Base-by-base conservation (phyloP, 1,284 basidiomycete species). In the Cutaneotrichosporon cutaneum region DNA sequence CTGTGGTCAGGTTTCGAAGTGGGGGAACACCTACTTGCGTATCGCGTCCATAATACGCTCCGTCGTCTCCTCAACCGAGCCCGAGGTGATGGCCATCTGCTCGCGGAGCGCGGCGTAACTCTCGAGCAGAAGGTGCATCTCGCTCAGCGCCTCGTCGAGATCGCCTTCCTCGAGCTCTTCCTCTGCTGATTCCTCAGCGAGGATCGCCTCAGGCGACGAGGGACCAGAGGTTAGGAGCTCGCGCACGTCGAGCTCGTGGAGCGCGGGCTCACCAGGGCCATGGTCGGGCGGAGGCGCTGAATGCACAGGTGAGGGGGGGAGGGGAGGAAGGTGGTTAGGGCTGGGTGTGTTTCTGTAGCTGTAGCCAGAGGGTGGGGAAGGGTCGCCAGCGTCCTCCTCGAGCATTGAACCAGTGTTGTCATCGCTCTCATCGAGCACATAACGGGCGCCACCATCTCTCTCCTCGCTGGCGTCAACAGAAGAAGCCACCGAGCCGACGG, bases 41-140 rank as follows among this genome's bases (percentile, higher is more conserved):
- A 60, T 18, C 9, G 8, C 45, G 3, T 36, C 24, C 13, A 16
- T 48, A 11, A 64, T 42, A 4, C 59, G 55, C 30, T 24, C 45
- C 2, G 35, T 44, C 14, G 51, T 45, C 35, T 58, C 59, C 16
- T 60, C 62, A 21, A 60, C 22, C 22, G 56, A 22, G 22, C 22
- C 56, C 18, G 21, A 54, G 24, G 21, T 22, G 33, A 16, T 18
- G 18, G 53, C 35, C 14, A 54, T 14, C 35, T 26, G n/a, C 8
- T 54, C 39, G 36, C 53, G 53, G 36, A 54, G 36, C 24, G 26
- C 22, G 24, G 24, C 47, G 26, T 26, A 48, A 7, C 24, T 27
- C 22, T 48, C 14, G 26, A 48, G 11, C 14, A 48, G 47, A 24
- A 26, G 24, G 47, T 14, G 22, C 26, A 48, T 7, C 21, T 39